Conservation (phyloP, 164 flowering plant species). For the Magnolia changhungtana region DNA sequence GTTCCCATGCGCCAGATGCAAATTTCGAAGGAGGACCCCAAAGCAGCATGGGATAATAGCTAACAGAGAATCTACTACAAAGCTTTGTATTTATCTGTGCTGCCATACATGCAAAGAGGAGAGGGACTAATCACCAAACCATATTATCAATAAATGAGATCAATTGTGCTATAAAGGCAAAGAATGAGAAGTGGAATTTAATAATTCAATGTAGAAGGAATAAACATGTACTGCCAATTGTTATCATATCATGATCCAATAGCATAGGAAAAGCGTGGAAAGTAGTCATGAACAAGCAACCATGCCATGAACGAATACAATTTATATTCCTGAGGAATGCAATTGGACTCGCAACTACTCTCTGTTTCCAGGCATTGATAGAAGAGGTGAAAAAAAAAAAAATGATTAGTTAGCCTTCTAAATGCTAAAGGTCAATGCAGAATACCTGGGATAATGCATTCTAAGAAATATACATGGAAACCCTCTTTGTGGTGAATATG, state of each 20-base stretch:
- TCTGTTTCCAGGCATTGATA: not conserved
- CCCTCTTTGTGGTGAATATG: no score
- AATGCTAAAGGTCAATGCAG: no score
- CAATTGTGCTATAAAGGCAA: not conserved
- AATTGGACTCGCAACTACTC: no score
- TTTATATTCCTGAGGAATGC: not conserved
- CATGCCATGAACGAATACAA: not conserved
- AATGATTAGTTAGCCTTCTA: no score
- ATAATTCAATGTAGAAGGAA: not conserved
- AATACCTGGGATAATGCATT: no score
- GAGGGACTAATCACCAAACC: slow-evolving; percentile 27
- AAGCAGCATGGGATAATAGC: slow-evolving; percentile 83
- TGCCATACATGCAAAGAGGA: slow-evolving; percentile 52
- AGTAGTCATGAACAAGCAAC: not conserved
- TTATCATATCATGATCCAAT: not conserved
- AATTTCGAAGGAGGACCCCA: slow-evolving; percentile 88
- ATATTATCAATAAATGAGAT: slow-evolving; percentile 2
- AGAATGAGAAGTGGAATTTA: not conserved
- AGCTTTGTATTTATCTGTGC: slow-evolving; percentile 89
- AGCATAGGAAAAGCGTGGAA: not conserved
- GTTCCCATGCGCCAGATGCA: slow-evolving; percentile 54
- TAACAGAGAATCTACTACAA: slow-evolving; percentile 82
- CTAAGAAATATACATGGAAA: no score
- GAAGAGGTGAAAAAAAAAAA: no score
- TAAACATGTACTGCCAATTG: not conserved